Percentiles rank a stretch among this genome's conserved stretches.
These are phyloP conservation scores for Floccularia luteovirens DNA, from an alignment of 768 basidiomycete species.

Conservation along the genomic window DNA sequence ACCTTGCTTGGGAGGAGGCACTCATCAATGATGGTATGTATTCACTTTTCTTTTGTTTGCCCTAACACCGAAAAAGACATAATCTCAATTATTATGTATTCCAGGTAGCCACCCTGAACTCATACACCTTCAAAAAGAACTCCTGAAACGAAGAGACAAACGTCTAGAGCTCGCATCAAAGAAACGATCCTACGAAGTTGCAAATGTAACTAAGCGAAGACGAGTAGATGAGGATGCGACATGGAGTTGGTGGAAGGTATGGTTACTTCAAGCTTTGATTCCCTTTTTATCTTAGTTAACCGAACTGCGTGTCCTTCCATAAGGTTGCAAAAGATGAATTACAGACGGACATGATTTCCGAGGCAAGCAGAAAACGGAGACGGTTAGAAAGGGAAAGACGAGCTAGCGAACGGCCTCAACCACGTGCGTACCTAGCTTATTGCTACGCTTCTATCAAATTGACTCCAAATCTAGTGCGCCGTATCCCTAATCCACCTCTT, in stretches of 20 bases:
- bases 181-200: slow-evolving; percentile 62
- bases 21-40: slow-evolving; percentile 69
- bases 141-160: slow-evolving; percentile 72
- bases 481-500: slow-evolving; percentile 48
- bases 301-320: background rate
- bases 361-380: slow-evolving; percentile 81
- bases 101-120: slow-evolving; percentile 84
- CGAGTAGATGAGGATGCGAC: slow-evolving; percentile 67
- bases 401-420: slow-evolving; percentile 65
- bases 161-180: slow-evolving; percentile 75
- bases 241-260: slow-evolving; percentile 91
- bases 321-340: slow-evolving; percentile 73
- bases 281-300: background rate
- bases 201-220: slow-evolving; percentile 52
- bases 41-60: slow-evolving; percentile 1
- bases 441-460: slow-evolving; percentile 1
- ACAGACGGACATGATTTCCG: slow-evolving; percentile 83
- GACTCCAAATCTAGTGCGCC: slow-evolving; percentile 31
- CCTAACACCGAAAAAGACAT: background rate
- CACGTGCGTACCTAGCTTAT: slow-evolving; percentile 38
- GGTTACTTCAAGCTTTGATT: slow-evolving; percentile 9
- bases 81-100: slow-evolving; percentile 2
- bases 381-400: slow-evolving; percentile 82
- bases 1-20: slow-evolving; percentile 80
- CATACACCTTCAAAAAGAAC: slow-evolving; percentile 70